These are phyloP conservation scores for Pichia sp. DNA, from an alignment of 1,139 yeast genomes.

Conservation along the genomic window DNA sequence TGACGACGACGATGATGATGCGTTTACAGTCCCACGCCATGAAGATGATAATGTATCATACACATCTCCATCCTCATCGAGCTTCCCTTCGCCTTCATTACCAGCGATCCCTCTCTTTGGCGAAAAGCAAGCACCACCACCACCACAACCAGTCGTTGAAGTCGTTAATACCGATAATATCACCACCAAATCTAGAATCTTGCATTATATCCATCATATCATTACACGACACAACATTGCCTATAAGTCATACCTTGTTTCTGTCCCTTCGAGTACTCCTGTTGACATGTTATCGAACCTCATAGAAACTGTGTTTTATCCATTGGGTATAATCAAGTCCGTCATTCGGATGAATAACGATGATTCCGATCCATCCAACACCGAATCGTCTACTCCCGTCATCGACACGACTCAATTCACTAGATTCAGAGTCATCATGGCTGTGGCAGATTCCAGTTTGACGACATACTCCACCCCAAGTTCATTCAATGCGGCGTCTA, in stretches of 20 bases:
- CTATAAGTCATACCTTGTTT: conserved; percentile 29
- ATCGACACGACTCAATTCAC: background rate
- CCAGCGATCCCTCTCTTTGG: conserved; percentile 2
- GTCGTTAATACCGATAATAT: background rate
- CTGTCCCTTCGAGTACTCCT: conserved; percentile 30
- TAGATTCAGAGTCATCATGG: conserved; percentile 3
- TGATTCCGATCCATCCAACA: too few relatives aligned
- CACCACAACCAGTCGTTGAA: too few relatives aligned
- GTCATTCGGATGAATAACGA: background rate
- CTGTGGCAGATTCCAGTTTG: conserved; percentile 10
- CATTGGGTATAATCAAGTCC: conserved; percentile 13
- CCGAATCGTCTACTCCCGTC: background rate
- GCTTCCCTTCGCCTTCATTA: conserved; percentile 15
- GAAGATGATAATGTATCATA: background rate
- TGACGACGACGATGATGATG: background rate
- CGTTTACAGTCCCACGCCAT: background rate
- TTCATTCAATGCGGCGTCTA: background rate
- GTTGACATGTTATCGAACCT: background rate
- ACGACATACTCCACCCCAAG: conserved; percentile 5
- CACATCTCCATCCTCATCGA: conserved; percentile 10
- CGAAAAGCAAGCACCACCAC: background rate
- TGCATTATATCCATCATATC: conserved; percentile 29
- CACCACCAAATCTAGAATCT: conserved; percentile 20
- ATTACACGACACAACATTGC: conserved; percentile 29
- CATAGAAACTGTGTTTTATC: conserved; percentile 10